Evolutionary conservation across 805 yeast species (phyloP).

Genomic region (Pichia heedii): DNA sequence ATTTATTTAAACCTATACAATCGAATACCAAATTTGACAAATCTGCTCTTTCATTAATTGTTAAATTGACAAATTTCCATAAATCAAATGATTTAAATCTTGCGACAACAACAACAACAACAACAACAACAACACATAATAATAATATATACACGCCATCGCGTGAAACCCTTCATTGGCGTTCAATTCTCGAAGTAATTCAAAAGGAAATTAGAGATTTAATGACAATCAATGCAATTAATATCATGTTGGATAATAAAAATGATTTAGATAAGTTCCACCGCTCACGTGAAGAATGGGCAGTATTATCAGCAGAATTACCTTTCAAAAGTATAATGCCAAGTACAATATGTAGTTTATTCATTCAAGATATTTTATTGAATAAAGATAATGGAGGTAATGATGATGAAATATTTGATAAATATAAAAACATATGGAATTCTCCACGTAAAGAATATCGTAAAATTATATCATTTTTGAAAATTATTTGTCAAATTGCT

Average conservation of each 20-base stretch:
- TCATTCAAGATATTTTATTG: slow-evolving; percentile 41
- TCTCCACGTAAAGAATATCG: slow-evolving; percentile 15
- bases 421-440: neutral
- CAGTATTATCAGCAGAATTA: slow-evolving; percentile 39
- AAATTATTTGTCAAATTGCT: slow-evolving; percentile 19
- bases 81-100: too few relatives aligned
- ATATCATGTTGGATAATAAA: slow-evolving; percentile 40
- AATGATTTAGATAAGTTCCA: slow-evolving; percentile 44
- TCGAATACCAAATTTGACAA: slow-evolving; percentile 29
- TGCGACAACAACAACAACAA: too few relatives aligned
- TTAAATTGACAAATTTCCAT: slow-evolving; percentile 41
- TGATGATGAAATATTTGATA: slow-evolving; percentile 9
- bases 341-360: slow-evolving; percentile 54
- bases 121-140: slow-evolving; percentile 13
- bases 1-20: slow-evolving; percentile 29
- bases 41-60: slow-evolving; percentile 30
- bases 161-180: slow-evolving; percentile 52
- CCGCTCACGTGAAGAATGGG: slow-evolving; percentile 47
- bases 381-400: slow-evolving; percentile 10
- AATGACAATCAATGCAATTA: slow-evolving; percentile 43
- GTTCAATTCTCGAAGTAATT: slow-evolving; percentile 52
- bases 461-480: slow-evolving; percentile 18
- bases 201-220: slow-evolving; percentile 43
- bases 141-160: neutral
- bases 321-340: slow-evolving; percentile 56